Percentiles rank a stretch among this genome's conserved stretches.
Conservation (phyloP, 768 basidiomycete species). For the Leccinum incarnatum region DNA sequence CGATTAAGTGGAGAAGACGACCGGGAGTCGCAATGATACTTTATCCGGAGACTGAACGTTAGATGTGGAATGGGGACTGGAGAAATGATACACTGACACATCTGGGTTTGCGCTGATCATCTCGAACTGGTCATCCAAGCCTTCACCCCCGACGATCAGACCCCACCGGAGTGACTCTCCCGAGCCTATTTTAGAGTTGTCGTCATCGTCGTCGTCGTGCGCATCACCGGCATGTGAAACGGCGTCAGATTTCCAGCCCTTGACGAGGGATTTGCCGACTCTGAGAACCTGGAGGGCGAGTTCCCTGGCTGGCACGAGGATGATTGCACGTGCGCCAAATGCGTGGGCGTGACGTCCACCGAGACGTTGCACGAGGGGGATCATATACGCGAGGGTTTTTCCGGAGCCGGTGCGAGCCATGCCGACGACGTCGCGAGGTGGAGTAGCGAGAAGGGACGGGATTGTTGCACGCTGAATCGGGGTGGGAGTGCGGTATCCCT, state of each 20-base stretch:
- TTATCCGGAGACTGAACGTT: constrained; percentile 9
- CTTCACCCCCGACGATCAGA: constrained; percentile 92
- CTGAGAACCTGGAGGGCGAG: constrained; percentile 90
- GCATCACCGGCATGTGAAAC: constrained; percentile 74
- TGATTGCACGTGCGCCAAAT: constrained; percentile 83
- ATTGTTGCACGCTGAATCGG: constrained; percentile 93
- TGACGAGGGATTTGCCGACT: constrained; percentile 91
- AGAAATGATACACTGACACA: constrained; percentile 57
- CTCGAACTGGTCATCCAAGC: constrained; percentile 94
- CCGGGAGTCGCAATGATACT: constrained; percentile 98
- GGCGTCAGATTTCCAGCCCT: constrained; percentile 67
- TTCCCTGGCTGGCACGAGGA: constrained; percentile 91
- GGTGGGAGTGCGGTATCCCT: constrained; percentile 93
- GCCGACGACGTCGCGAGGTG: constrained; percentile 90
- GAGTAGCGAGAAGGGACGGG: constrained; percentile 76
- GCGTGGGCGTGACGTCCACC: constrained; percentile 74
- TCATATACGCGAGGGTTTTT: constrained; percentile 94
- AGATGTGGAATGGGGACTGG: constrained; percentile 6
- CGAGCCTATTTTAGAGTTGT: constrained; percentile 45
- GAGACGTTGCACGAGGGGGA: constrained; percentile 86
- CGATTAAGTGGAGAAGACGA: constrained; percentile 90
- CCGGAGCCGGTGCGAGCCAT: constrained; percentile 99
- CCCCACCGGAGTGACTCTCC: constrained; percentile 81
- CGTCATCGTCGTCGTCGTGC: constrained; percentile 47
- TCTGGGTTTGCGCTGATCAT: constrained; percentile 94